Evolutionary conservation across 208 protist species (phyloP), one percentile per base, ranked within the genome.

Genomic region (Leishmania amazonensis): DNA sequence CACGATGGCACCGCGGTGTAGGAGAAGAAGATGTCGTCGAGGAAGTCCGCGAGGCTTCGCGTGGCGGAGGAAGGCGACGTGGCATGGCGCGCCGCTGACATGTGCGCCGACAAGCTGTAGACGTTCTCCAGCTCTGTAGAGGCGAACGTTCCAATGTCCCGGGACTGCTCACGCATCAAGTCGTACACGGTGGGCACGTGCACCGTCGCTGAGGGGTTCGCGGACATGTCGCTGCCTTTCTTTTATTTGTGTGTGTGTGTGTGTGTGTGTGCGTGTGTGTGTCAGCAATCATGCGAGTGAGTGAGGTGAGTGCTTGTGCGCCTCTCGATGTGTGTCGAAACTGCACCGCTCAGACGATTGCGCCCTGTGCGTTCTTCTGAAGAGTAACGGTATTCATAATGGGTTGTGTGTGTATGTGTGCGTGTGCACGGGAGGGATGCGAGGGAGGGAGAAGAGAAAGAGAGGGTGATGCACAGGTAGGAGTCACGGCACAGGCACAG

Each of bases 11-110:
- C 84, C 35, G 92, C 94, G 11, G 87, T 91, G 79, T 93, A 95
- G 47, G 91, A 92, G 84, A 80, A 84, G 51, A 97, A 87, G 62
- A 93, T 75, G 70, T 93, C 89, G 76, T 94, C 85, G 19, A 94
- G 79, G 17, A 92, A 78, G 31, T 76, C 80, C 49, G 76, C 75
- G 7, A 83, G 31, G 68, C 64, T 57, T 6, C 81, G 68, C n/a
- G 89, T 90, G 76, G 75, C 71, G 58, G 71, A 80, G 38, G 45
- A 72, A 47, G 60, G 62, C 31, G 76, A 58, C 1, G 54, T 58
- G n/a, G 58, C 76, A 47, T 19, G 42, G 21, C 28, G 42, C 31
- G 42, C 15, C 4, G 45, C 62, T 42, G 42, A 49, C 24, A 53
- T 31, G 40, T 28, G 35, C n/a, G 45, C 58, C 8, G 76, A 70